These are phyloP conservation scores for Trichosporon sp. DNA, from an alignment of 1,284 basidiomycete species.

Conservation along the genomic window DNA sequence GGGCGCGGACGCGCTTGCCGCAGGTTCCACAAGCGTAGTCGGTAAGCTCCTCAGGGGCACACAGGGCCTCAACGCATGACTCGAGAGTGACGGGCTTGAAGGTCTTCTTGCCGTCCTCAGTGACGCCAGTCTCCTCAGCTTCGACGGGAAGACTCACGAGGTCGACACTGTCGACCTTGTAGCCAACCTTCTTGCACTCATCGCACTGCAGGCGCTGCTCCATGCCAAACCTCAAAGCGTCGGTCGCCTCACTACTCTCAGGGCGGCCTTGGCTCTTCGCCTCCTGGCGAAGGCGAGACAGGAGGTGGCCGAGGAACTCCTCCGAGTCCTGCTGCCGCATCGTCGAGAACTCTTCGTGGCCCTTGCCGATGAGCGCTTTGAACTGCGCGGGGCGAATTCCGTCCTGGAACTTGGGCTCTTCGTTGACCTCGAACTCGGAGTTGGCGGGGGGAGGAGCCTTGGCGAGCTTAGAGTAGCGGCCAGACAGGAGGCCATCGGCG, in stretches of 20 bases:
- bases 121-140: conserved; percentile 56
- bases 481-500: conserved; percentile 86
- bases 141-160: conserved; percentile 76
- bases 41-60: conserved; percentile 62
- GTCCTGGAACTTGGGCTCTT: conserved; percentile 64
- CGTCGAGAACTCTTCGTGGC: conserved; percentile 90
- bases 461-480: conserved; percentile 75
- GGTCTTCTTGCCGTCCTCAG: conserved; percentile 59
- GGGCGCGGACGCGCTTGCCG: conserved; percentile 61
- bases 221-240: conserved; percentile 72
- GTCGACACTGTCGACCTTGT: conserved; percentile 74
- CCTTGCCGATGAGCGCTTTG: conserved; percentile 85
- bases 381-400: conserved; percentile 80
- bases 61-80: conserved; percentile 64
- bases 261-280: conserved; percentile 55
- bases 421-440: conserved; percentile 36
- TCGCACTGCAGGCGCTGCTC: conserved; percentile 82
- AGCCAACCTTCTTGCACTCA: conserved; percentile 80
- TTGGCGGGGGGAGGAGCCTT: conserved; percentile 31
- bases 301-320: conserved; percentile 82
- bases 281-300: conserved; percentile 66
- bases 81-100: conserved; percentile 69
- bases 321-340: conserved; percentile 98
- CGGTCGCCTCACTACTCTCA: conserved; percentile 60
- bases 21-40: conserved; percentile 67